Evolutionary conservation across 2,329 filamentous ascomycete species (phyloP).

Genomic region (Tolypocladium inflatum): DNA sequence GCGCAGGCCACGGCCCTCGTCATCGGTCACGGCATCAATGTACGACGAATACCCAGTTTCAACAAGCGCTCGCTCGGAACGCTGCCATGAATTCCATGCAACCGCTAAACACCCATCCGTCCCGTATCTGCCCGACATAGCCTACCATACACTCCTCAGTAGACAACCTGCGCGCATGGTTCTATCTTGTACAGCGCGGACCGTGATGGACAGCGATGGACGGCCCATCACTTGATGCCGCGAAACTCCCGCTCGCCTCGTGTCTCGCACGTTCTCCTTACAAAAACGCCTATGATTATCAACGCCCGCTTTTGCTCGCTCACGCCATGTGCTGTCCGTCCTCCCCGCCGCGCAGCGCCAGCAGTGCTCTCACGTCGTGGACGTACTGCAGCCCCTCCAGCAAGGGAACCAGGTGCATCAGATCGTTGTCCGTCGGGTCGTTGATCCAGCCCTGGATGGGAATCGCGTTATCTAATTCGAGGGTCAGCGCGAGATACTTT

Average conservation of each 20-base stretch:
- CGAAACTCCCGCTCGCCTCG: not conserved
- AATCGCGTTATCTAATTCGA: constrained; percentile 78
- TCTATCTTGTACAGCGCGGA: not conserved
- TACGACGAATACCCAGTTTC: not conserved
- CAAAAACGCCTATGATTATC: not conserved
- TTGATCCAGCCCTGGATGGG: constrained; percentile 99
- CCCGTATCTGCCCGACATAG: not conserved
- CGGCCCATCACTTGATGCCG: not conserved
- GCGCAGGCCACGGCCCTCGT: not conserved
- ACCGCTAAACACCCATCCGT: not conserved
- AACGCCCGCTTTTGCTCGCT: constrained; percentile 1
- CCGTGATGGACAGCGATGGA: not conserved
- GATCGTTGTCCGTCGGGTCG: constrained; percentile 92
- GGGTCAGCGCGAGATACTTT: constrained; percentile 1
- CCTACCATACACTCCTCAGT: not conserved
- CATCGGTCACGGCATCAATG: not conserved
- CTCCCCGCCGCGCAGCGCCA: constrained; percentile 83
- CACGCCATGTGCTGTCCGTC: constrained; percentile 50
- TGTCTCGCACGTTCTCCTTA: not conserved
- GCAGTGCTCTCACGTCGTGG: constrained; percentile 83
- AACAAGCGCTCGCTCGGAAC: not conserved
- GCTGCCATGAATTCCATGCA: not conserved
- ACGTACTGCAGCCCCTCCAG: constrained; percentile 94
- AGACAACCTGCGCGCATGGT: not conserved
- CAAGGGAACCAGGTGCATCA: constrained; percentile 85